Conservation (phyloP, 176 grass and related monocot species). For the Saccharum spontaneum region DNA sequence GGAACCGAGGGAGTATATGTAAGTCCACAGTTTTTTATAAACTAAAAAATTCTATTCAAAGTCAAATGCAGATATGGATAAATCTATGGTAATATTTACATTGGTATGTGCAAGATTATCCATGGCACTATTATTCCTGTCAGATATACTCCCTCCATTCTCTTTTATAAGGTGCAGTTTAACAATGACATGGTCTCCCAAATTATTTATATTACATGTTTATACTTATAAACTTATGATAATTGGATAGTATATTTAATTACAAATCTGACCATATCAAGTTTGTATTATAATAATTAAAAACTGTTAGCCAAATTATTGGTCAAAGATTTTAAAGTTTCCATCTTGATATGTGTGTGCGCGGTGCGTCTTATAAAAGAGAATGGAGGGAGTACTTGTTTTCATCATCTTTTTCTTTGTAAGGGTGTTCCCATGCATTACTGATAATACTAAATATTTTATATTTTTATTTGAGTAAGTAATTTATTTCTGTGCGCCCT, state of each 20-base stretch:
- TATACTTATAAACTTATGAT: not conserved
- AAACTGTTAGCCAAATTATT: not conserved
- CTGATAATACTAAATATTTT: not conserved
- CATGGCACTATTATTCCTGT: slow-evolving; percentile 3
- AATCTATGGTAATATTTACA: not conserved
- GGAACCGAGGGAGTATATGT: not conserved
- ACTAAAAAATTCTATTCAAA: not conserved
- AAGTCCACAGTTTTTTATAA: slow-evolving; percentile 18
- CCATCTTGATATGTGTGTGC: not conserved
- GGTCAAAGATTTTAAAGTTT: not conserved
- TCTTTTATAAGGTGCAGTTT: not conserved
- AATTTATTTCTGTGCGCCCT: not conserved
- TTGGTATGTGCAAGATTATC: not conserved
- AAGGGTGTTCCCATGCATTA: not conserved
- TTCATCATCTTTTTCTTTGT: slow-evolving; percentile 18
- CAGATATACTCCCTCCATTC: not conserved
- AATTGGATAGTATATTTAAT: not conserved
- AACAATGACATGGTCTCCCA: not conserved
- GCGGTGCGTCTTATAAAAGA: not conserved
- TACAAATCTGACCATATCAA: not conserved
- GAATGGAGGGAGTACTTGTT: not conserved
- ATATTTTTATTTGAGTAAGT: slow-evolving; percentile 30
- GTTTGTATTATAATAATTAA: not conserved
- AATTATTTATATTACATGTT: not conserved
- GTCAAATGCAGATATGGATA: slow-evolving; percentile 8